phyloP scores from a whole-genome alignment of 2,329 filamentous ascomycete genomes.

The Pseudonectria foliicola region DNA sequence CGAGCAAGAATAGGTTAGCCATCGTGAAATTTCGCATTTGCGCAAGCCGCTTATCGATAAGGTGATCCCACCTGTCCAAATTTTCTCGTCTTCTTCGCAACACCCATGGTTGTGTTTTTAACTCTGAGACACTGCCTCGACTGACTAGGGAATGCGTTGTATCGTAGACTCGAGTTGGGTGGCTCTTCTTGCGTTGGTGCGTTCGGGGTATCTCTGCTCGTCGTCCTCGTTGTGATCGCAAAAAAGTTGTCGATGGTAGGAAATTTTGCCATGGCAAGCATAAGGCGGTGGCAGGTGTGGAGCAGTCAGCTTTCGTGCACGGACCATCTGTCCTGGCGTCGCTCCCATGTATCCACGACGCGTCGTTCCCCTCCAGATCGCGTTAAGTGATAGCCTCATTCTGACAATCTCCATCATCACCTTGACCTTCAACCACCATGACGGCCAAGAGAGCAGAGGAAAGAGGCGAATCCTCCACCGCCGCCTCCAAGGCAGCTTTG shows the following conservation, averaged over 20 bases:
- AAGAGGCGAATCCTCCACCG: slow-evolving; percentile 53
- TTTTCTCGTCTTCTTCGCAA: slow-evolving; percentile 85
- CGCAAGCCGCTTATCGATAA: slow-evolving; percentile 23
- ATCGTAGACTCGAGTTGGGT: neutral
- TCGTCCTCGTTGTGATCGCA: slow-evolving; percentile 1
- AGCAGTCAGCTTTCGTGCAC: slow-evolving; percentile 16
- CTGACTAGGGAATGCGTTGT: too few species aligned
- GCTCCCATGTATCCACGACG: slow-evolving; percentile 18
- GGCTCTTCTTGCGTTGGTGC: neutral
- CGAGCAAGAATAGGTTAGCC: slow-evolving; percentile 5
- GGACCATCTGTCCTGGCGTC: slow-evolving; percentile 12
- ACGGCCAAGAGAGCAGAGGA: slow-evolving; percentile 43
- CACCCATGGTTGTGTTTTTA: slow-evolving; percentile 56
- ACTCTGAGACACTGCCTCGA: neutral
- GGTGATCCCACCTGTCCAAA: slow-evolving; percentile 57
- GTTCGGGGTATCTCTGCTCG: slow-evolving; percentile 3
- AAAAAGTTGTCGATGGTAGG: slow-evolving; percentile 18
- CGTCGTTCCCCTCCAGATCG: slow-evolving; percentile 26
- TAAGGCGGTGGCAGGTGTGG: slow-evolving; percentile 22
- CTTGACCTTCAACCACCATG: slow-evolving; percentile 30
- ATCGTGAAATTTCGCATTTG: slow-evolving; percentile 13
- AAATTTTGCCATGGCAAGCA: slow-evolving; percentile 21
- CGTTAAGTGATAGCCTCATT: slow-evolving; percentile 29
- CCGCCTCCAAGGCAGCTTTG: slow-evolving; percentile 50
- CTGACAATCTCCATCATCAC: slow-evolving; percentile 11